Conservation (phyloP, 1,139 yeast species). For the Suhomyces choctaworum region DNA sequence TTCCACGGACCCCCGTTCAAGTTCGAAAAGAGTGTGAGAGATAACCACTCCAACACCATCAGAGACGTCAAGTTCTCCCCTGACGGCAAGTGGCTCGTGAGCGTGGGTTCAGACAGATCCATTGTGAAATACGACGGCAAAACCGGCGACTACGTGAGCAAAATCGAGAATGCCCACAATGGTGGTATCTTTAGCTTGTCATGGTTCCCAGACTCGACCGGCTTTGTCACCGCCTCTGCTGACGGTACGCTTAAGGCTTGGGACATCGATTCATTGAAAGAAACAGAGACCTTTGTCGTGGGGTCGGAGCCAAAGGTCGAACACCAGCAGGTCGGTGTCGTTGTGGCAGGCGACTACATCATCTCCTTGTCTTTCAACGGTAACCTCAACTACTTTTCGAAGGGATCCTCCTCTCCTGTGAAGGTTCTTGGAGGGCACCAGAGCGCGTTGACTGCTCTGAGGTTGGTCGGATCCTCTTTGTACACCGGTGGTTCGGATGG, state of each 20-base stretch:
- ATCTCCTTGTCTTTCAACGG: conserved; percentile 76
- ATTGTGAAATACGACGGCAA: conserved; percentile 84
- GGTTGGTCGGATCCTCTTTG: conserved; percentile 28
- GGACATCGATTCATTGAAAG: conserved; percentile 36
- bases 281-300: conserved; percentile 45
- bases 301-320: conserved; percentile 38
- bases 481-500: conserved; percentile 89
- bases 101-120: conserved; percentile 84
- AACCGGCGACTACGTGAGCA: conserved; percentile 69
- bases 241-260: conserved; percentile 74
- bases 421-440: conserved; percentile 74
- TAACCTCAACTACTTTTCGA: conserved; percentile 59
- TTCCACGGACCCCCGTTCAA: conserved; percentile 93
- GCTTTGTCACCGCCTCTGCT: conserved; percentile 80
- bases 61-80: conserved; percentile 84
- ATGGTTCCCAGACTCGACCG: conserved; percentile 58
- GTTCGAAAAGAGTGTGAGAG: conserved; percentile 70
- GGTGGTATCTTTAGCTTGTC: conserved; percentile 81
- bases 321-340: conserved; percentile 81
- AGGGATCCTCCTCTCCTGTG: conserved; percentile 38
- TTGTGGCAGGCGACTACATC: conserved; percentile 56
- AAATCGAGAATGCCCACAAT: conserved; percentile 58
- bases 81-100: conserved; percentile 67
- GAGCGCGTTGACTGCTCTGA: conserved; percentile 62
- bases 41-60: conserved; percentile 74